A percentile compares a stretch with the other conserved stretches of the same genome.
These are phyloP conservation scores for Knufia petricola DNA, from an alignment of 2,329 filamentous ascomycete species.

Conservation along the genomic window DNA sequence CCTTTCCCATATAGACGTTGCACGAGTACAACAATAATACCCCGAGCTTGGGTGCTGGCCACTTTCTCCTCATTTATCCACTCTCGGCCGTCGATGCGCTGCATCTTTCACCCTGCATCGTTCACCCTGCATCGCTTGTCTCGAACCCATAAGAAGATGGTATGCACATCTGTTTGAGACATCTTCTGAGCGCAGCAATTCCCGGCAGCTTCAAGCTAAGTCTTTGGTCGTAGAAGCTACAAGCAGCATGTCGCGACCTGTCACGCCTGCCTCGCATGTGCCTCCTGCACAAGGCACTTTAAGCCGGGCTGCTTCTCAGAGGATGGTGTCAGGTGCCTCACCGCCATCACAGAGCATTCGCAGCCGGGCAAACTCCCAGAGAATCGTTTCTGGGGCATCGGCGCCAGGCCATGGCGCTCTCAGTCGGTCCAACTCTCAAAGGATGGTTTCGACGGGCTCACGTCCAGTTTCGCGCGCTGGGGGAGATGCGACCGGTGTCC, in stretches of 20 bases:
- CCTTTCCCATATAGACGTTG: not conserved
- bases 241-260: conserved; percentile 22
- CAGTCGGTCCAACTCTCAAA: conserved; percentile 11
- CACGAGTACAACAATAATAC: conserved; percentile 3
- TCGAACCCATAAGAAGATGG: not conserved
- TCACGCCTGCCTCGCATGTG: conserved; percentile 24
- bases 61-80: not conserved
- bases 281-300: too few relatives aligned
- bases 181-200: not conserved
- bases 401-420: conserved; percentile 3
- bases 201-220: not conserved
- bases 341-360: too few relatives aligned
- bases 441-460: conserved; percentile 19
- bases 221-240: not conserved
- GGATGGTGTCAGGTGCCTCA: too few relatives aligned
- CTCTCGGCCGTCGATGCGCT: too few relatives aligned
- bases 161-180: not conserved
- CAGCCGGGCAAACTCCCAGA: too few relatives aligned
- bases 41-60: not conserved
- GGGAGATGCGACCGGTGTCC: conserved; percentile 23
- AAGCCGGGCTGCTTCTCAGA: too few relatives aligned
- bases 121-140: too few relatives aligned
- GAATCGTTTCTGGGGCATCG: too few relatives aligned
- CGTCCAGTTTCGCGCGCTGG: conserved; percentile 34
- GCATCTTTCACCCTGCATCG: too few relatives aligned